Conservation (phyloP, 306 rosid genomes). For the Lablab purpureus region DNA sequence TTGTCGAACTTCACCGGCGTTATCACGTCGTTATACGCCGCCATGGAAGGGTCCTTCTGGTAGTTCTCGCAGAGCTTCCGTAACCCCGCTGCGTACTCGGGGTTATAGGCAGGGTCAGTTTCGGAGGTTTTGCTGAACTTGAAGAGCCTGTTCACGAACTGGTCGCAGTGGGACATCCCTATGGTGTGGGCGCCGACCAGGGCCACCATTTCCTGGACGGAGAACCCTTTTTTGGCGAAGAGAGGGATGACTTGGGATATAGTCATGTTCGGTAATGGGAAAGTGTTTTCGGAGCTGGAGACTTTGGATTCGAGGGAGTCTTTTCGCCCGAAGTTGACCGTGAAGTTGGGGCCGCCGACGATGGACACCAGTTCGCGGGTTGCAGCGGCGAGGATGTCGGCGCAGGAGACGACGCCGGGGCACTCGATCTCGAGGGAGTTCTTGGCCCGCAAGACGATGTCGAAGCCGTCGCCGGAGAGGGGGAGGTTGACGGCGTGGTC, state of each 20-base stretch:
- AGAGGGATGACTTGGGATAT: constrained; percentile 15
- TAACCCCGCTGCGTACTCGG: constrained; percentile 48
- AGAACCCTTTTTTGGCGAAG: constrained; percentile 43
- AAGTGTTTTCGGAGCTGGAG: not conserved
- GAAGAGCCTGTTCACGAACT: constrained; percentile 53
- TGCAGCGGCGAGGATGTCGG: constrained; percentile 53
- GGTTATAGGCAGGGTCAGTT: constrained; percentile 42
- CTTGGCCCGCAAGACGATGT: constrained; percentile 48
- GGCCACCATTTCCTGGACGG: constrained; percentile 57
- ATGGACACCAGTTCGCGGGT: constrained; percentile 46
- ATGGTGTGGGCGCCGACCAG: constrained; percentile 58
- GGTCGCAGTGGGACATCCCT: constrained; percentile 60
- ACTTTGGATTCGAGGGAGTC: constrained; percentile 48
- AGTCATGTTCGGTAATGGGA: constrained; percentile 52
- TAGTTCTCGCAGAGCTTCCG: constrained; percentile 53
- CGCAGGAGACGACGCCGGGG: constrained; percentile 58
- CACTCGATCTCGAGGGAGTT: constrained; percentile 51
- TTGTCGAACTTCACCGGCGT: constrained; percentile 62
- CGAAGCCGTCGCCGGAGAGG: constrained; percentile 63
- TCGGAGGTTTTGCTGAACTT: constrained; percentile 47
- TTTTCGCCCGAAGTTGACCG: constrained; percentile 49
- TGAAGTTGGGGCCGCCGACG: constrained; percentile 54
- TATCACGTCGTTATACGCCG: constrained; percentile 61
- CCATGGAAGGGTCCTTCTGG: constrained; percentile 28
- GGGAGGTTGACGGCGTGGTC: constrained; percentile 52